Base-by-base conservation (phyloP, 1,284 basidiomycete species). In the Papiliotrema terrestris region DNA sequence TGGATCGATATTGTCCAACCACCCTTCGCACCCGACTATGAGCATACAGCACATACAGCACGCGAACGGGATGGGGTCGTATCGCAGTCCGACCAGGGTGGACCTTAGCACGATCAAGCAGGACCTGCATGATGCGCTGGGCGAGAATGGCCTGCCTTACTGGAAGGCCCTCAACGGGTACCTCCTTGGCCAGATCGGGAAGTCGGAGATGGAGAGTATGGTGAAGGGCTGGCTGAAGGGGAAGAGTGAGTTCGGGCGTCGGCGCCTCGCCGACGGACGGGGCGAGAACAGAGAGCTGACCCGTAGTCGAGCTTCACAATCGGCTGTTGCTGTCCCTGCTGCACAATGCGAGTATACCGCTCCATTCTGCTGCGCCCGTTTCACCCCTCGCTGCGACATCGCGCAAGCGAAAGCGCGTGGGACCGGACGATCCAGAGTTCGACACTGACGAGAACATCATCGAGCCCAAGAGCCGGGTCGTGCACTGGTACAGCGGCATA, bases 51-150 rank as follows among this genome's bases (percentile, higher is more conserved):
- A 32, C 29, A 32, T 32, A 32, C 29, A 32, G 29, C 29, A 32
- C 11, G 29, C 29, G 29, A 32, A 32, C 11, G 29, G 29, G 29
- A 32, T 32, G 29, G 29, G 29, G 23, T 45, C 43, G 15, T 41
- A 48, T 20, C 20, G 49, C 20, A 37, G 42, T 3, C 41, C 43
- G 8, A 19, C 32, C 3, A n/a, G 50, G 19, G 43, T 38, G 13
- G 73, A 74, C 51, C 67, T 64, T 1, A 63, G 68, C 8, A 78
- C 83, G 32, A 83, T 84, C 45, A 87, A 88, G 80, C 87, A 89
- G 67, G 80, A 90, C 14, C 85, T 91, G 55, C 80, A 90, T 19
- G 88, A 87, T 23, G 83, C 86, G 3, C 78, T 91, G 3, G 86
- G 88, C 52, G 82, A 80, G 44, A 86, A 88, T 61, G 78, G 89